Evolutionary conservation across 495 filamentous ascomycete species (phyloP), one percentile per base, ranked within the genome.

Genomic region (Trichoderma reesei): DNA sequence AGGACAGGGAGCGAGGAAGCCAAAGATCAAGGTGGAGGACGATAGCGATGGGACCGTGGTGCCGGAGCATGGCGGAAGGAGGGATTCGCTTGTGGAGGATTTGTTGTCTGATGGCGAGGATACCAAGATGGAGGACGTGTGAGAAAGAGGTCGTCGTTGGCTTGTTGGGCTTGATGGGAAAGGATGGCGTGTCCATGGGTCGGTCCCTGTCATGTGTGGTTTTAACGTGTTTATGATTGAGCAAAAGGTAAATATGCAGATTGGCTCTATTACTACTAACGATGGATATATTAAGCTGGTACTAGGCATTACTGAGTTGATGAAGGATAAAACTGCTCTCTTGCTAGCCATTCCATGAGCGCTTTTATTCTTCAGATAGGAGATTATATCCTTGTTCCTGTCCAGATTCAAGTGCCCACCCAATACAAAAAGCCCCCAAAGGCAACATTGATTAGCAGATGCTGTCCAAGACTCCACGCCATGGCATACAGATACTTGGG

Each of bases 401-500:
- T 26, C n/a, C 51, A 34, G 0, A 33, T 14, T 34, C 11, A 56
- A 34, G 14, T 56, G 20, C 82, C 80, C 51, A 80, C 64, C 82
- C 81, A 82, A 68, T 78, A 84, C 66, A 89, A 69, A 68, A 85
- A 38, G 67, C 82, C 75, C 13, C 82, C 82, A 48, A 86, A 68
- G 9, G 75, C 78, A 20, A 88, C 65, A 73, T 90, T 91, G 48
- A 92, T 80, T 59, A 77, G 72, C 62, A 92, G 70, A 83, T 98
- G 92, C 73, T 88, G 87, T n/a, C 82, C 87, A 61, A 90, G 65
- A 67, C 83, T 85, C 95, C 95, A 99, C 20, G 86, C 91, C 75
- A 95, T 86, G 60, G 83, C 86, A 72, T 94, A 98, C 67, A 99
- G 74, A 76, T 91, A 99, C 74, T 98, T 99, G 4, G 95, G 95